Evolutionary conservation across 768 basidiomycete genomes (phyloP), one percentile per base, ranked within the genome.

Genomic region (Lactifluus hygrophoroides): DNA sequence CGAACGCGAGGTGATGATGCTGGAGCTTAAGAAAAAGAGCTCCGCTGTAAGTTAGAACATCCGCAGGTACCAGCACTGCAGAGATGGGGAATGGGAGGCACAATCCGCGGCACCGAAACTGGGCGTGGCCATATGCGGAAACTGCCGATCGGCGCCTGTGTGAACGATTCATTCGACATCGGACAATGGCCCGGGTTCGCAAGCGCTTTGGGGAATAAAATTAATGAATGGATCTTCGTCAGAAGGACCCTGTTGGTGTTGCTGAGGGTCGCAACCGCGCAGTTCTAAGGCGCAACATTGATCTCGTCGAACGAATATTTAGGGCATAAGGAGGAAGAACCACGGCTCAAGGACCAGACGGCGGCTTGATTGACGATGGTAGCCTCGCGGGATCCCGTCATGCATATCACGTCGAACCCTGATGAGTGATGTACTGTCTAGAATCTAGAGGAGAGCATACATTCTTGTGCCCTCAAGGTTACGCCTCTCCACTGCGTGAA

Each of bases 241-340:
- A 82, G 95, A 42, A 87, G 88, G 94, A 98, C 68, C 82, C 90
- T 1, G 67, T 70, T 35, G 77, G 82, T 3, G 66, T 80, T 42
- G 72, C 76, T 46, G 93, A 97, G 72, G 94, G 94, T 5, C 88
- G 91, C 67, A 2, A 75, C 97, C 42, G 81, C 86, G 66, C 75
- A 80, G 40, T 99, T 99, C 83, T 82, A 85, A 66, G 95, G 95
- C 11, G 91, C 94, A 14, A 89, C 87, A 0, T 84, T 91, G 32
- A 97, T 98, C 67, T 95, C 93, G 0, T 95, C 93, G 16, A 94
- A 83, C 69, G 89, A 93, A 65, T 99, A 98, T 81, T 98, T 96
- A 72, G 96, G 95, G 2, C 80, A 94, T 16, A 84, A 88, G 54
- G 86, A 90, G 56, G 85, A 87, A n/a, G 81, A 81, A 9, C 64